Conservation (phyloP, 768 basidiomycete species). For the Podaxis sp. region DNA sequence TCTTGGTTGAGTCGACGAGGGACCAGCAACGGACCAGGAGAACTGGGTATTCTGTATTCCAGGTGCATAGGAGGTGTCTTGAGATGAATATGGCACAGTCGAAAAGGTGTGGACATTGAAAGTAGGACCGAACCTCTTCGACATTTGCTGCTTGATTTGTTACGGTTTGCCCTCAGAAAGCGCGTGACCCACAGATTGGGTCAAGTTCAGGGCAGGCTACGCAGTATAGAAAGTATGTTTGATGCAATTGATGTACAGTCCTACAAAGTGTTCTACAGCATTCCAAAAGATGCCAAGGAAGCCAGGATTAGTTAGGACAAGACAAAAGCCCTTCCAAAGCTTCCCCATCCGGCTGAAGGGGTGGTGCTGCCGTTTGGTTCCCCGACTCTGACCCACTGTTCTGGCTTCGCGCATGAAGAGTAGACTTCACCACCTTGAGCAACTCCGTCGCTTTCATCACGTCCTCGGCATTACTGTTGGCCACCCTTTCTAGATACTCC, state of each 20-base stretch:
- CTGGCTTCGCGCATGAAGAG: constrained; percentile 24
- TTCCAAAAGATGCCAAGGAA: background rate
- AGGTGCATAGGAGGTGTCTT: constrained; percentile 9
- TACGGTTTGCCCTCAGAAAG: constrained; percentile 30
- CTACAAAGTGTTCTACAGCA: background rate
- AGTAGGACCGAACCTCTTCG: constrained; percentile 26
- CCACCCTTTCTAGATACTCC: constrained; percentile 69
- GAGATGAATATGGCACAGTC: constrained; percentile 17
- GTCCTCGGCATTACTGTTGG: constrained; percentile 78
- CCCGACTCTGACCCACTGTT: constrained; percentile 14
- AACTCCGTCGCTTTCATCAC: constrained; percentile 69
- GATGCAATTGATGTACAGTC: background rate
- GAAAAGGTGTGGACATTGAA: constrained; percentile 22
- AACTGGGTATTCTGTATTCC: constrained; percentile 10
- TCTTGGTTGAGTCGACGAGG: constrained; percentile 1
- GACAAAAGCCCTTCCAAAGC: background rate
- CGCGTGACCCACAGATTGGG: constrained; percentile 29
- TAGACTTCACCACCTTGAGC: constrained; percentile 50
- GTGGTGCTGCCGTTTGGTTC: background rate
- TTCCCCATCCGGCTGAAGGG: background rate
- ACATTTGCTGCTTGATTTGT: constrained; percentile 40
- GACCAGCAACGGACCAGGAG: constrained; percentile 10
- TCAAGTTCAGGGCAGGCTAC: constrained; percentile 34
- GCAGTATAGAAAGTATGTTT: constrained; percentile 5
- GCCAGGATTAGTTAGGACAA: background rate